Evolutionary conservation across 2,329 filamentous ascomycete genomes (phyloP), one percentile per base, ranked within the genome.

Genomic region (Stachybotrys echinatus): DNA sequence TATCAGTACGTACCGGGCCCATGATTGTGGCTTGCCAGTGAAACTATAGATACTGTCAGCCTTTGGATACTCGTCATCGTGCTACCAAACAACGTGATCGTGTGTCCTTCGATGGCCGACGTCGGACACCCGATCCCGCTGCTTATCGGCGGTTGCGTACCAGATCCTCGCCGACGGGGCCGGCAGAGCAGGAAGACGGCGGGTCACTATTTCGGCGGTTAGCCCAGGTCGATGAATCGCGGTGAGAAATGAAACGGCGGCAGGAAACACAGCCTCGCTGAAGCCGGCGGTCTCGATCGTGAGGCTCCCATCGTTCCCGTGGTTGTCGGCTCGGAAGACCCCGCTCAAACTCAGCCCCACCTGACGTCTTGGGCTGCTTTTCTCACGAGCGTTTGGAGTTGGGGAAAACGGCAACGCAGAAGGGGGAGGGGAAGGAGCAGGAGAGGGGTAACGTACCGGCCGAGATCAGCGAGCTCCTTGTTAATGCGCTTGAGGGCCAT

Each of bases 1-100:
- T 20, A 12, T 45, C 14, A 56, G 59, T 60, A 65, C 89, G 84
- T 85, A 95, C 90, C 71, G 94, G 94, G 74, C 94, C 94, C 94
- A 99, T 99, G 72, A 99, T 99, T 48, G 94, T 99, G 66, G 94
- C 94, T 86, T 99, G 94, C 94, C 94, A 99, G 85, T 97, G 94
- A 71, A 99, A 99, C 92, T 99, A 64, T 64, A 51, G 38, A 21
- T 38, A 48, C 40, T 17, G 61, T 69, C 51, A 68, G 60, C 45
- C 19, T 45, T n/a, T 2, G 27, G 21, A 56, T 19, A 47, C 57
- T 43, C 23, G 45, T 50, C 20, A 8, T 18, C 14, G 22, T 23
- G 20, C 42, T 37, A 17, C 31, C 31, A 37, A 17, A 37, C 31
- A 4, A 18, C 19, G 8, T n/a, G n/a, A 40, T 23, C 19, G 20